A percentile compares a stretch with the other conserved stretches of the same genome.
Evolutionary conservation across 139 green algal genomes (phyloP).

Genomic region (Chlorella sp.): DNA sequence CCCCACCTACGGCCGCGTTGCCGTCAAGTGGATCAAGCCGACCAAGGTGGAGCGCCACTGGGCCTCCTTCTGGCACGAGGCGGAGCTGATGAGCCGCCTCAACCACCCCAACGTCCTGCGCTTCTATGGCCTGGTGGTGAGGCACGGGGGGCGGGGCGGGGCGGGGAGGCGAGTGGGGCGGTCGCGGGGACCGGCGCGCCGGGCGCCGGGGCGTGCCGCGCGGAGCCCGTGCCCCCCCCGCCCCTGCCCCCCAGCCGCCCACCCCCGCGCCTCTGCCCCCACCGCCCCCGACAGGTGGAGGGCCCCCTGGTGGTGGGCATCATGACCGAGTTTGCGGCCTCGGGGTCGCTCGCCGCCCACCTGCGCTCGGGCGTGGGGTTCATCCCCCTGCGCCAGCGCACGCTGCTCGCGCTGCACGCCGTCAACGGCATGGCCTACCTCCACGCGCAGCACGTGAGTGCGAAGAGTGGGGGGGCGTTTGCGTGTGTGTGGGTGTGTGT

Average conservation of each 20-base stretch:
- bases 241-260: no score
- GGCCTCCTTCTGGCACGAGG: slow-evolving; percentile 83
- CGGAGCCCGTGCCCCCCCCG: no score
- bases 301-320: slow-evolving; percentile 65
- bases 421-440: slow-evolving; percentile 89
- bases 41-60: slow-evolving; percentile 60
- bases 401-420: slow-evolving; percentile 80
- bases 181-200: no score
- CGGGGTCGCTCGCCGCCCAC: slow-evolving; percentile 64
- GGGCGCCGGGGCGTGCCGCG: no score
- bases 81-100: slow-evolving; percentile 76
- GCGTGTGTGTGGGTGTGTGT: no score
- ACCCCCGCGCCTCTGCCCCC: no score
- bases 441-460: slow-evolving; percentile 83
- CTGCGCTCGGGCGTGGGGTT: slow-evolving; percentile 46
- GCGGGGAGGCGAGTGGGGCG: no score
- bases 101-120: slow-evolving; percentile 95
- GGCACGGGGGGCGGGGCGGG: no score
- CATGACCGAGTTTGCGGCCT: slow-evolving; percentile 89
- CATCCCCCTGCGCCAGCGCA: slow-evolving; percentile 63
- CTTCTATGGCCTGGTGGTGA: slow-evolving; percentile 87
- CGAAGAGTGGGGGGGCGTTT: no score
- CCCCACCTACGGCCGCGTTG: slow-evolving; percentile 71
- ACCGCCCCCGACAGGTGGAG: no score
- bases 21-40: slow-evolving; percentile 85